Conservation (phyloP, 495 filamentous ascomycete genomes). For the Aspergillus heteromorphus region DNA sequence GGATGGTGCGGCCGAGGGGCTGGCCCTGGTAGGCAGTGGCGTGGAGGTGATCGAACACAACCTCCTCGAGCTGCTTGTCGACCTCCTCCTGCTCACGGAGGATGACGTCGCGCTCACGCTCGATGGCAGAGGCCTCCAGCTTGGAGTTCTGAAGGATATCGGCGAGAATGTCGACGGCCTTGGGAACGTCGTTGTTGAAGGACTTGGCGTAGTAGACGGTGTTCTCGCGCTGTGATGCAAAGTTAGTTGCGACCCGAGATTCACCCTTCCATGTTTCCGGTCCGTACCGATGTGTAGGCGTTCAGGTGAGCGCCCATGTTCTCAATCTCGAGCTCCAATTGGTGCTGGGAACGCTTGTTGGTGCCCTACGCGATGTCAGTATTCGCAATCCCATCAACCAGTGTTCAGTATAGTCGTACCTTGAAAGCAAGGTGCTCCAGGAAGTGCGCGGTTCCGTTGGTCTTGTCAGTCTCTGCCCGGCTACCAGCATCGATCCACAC, state of each 20-base stretch:
- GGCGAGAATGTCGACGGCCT: conserved; percentile 93
- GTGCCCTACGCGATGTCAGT: conserved; percentile 60
- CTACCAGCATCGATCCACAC: conserved; percentile 99
- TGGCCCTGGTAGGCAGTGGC: conserved; percentile 96
- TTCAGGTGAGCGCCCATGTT: conserved; percentile 99
- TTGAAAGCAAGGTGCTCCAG: conserved; percentile 99
- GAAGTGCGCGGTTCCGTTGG: conserved; percentile 98
- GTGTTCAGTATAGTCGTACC: conserved; percentile 44
- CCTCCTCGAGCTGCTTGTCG: conserved; percentile 98
- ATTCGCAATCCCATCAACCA: not conserved
- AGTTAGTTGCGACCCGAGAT: conserved; percentile 25
- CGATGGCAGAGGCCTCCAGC: conserved; percentile 85
- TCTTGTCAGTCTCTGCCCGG: conserved; percentile 95
- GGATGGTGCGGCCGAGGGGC: conserved; percentile 93
- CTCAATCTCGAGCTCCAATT: conserved; percentile 98
- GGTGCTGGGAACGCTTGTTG: conserved; percentile 84
- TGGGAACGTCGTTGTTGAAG: conserved; percentile 94
- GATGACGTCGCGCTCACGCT: conserved; percentile 97
- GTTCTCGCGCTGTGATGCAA: conserved; percentile 74
- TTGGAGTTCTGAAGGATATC: conserved; percentile 99
- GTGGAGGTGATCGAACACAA: conserved; percentile 98
- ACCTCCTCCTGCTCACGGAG: conserved; percentile 98
- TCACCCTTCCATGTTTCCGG: conserved; percentile 16
- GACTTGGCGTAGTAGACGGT: conserved; percentile 99
- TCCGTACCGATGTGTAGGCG: conserved; percentile 95